Base-by-base conservation (phyloP, 345 rosid species). In the Geranium rotundifolium region DNA sequence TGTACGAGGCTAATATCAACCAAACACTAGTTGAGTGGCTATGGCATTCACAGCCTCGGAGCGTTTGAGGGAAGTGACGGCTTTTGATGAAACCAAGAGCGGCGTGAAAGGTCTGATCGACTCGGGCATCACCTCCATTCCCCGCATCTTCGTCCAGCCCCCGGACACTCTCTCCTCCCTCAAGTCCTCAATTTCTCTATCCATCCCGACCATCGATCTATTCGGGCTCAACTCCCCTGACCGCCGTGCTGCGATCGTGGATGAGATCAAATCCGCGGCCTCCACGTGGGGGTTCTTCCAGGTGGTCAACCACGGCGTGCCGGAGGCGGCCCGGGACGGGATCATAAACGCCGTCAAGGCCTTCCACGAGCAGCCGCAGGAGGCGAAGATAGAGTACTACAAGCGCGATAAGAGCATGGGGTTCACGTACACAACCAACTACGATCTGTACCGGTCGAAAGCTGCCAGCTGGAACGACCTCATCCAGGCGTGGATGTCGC, bases 231-330 rank as follows among this genome's bases (percentile, higher is more conserved):
- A 69, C 29, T 62, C 68, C 41, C 4, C 57, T 2, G 27, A n/a
- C 9, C 59, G 54, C 20, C 69, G 72, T 5, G 59, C 41, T 0
- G 12, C 23, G n/a, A 57, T 73, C 60, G 56, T 76, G 0, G 10
- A 30, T 17, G 67, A 60, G 64, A 37, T 69, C 10, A 63, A 59
- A 23, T n/a, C n/a, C n/a, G n/a, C n/a, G n/a, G n/a, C n/a, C n/a
- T n/a, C n/a, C n/a, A n/a, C n/a, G n/a, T n/a, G n/a, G 77, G 72
- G 77, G 7, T 76, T 73, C 72, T 73, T 73, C 54, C 80, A 76
- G 52, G 67, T 70, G 57, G 56, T 73, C 69, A 76, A 76, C 63
- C 77, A 76, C 2, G 77, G 75, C 7, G 41, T 72, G 4, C 20
- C 72, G 4, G 3, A 16, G 0, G 49, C 69, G 4, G 64, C 18